Conservation (phyloP, 306 rosid species). For the Castanea mollissima region DNA sequence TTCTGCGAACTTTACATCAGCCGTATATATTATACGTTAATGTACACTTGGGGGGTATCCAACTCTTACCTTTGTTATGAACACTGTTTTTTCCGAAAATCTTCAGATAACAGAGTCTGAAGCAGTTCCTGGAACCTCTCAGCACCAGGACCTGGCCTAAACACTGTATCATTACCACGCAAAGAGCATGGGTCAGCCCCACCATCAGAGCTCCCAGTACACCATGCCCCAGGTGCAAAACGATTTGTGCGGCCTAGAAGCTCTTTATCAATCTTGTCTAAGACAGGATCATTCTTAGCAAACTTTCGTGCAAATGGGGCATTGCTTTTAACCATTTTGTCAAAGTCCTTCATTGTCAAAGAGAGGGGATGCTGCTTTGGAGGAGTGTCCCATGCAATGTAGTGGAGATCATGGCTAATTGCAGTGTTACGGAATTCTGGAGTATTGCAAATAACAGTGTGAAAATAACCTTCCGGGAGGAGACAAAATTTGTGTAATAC, state of each 20-base stretch:
- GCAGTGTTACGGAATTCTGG: constrained; percentile 54
- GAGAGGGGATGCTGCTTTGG: constrained; percentile 92
- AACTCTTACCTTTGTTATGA: constrained; percentile 39
- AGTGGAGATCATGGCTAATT: constrained; percentile 87
- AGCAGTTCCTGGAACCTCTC: constrained; percentile 61
- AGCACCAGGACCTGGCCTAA: constrained; percentile 80
- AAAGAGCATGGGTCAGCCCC: constrained; percentile 78
- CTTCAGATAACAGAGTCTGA: constrained; percentile 58
- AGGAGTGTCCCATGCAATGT: constrained; percentile 98
- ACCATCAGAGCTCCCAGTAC: constrained; percentile 51
- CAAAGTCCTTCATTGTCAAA: constrained; percentile 72
- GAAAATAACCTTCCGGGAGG: constrained; percentile 61
- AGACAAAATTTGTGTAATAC: constrained; percentile 53
- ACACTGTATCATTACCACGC: constrained; percentile 65
- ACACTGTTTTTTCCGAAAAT: constrained; percentile 63
- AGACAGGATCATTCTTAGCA: constrained; percentile 69
- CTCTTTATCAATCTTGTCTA: constrained; percentile 88
- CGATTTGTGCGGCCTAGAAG: constrained; percentile 64
- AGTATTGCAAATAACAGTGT: constrained; percentile 56
- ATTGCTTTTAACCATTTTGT: constrained; percentile 76
- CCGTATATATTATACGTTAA: constrained; percentile 38
- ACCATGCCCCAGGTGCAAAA: constrained; percentile 91
- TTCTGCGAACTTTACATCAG: constrained; percentile 36
- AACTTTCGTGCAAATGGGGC: constrained; percentile 91
- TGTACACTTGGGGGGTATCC: constrained; percentile 54